phyloP scores from a whole-genome alignment of 768 basidiomycete species.

The Omphalotus guepiniiformis region DNA sequence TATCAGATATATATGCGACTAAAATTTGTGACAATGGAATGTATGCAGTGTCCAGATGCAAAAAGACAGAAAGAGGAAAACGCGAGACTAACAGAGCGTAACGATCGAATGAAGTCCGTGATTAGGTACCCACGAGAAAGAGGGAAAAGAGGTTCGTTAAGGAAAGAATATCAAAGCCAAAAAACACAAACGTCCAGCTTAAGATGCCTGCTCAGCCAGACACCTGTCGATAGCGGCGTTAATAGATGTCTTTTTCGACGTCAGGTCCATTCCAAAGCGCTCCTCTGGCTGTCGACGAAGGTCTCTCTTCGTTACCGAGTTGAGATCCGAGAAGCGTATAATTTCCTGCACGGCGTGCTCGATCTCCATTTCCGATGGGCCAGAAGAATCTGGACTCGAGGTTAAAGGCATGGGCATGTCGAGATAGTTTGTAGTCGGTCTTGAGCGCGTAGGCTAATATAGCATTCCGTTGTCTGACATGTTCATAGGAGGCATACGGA shows the following conservation, averaged over 20 bases:
- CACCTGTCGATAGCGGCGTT: constrained; percentile 75
- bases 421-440: constrained; percentile 73
- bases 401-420: constrained; percentile 59
- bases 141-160: too few relatives aligned
- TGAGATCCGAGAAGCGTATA: constrained; percentile 77
- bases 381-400: constrained; percentile 50
- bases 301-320: constrained; percentile 87
- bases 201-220: constrained; percentile 23
- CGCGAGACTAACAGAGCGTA: neutral
- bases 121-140: too few relatives aligned
- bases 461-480: constrained; percentile 25
- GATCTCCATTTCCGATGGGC: constrained; percentile 58
- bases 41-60: neutral
- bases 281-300: constrained; percentile 81
- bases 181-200: neutral
- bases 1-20: neutral
- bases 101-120: too few relatives aligned
- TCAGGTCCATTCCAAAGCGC: constrained; percentile 73
- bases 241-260: constrained; percentile 63
- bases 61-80: neutral
- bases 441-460: constrained; percentile 61
- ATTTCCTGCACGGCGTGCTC: constrained; percentile 71
- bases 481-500: constrained; percentile 22
- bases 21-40: neutral
- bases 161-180: neutral